Evolutionary conservation across 371 early-diverging fungal genomes (phyloP).

Genomic region (Choanephora cucurbitarum): DNA sequence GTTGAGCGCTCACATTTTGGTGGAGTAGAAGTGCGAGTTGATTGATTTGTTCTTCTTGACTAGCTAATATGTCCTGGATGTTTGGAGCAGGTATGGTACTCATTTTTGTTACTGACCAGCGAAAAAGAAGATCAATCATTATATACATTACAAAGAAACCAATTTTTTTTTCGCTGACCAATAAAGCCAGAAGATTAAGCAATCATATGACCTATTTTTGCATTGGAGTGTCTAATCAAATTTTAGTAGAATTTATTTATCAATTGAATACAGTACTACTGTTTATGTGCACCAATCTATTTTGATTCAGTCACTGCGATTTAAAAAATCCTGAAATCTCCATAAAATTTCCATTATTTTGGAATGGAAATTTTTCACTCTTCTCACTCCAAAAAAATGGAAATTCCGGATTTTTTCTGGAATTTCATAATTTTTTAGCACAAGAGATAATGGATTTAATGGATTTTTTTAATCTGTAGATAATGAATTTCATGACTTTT

Average conservation of each 20-base stretch:
- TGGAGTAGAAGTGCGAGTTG: background rate
- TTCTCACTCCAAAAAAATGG: no score
- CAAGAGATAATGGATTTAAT: no score
- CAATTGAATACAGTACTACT: background rate
- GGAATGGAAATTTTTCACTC: no score
- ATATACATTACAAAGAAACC: background rate
- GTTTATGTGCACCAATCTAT: no score
- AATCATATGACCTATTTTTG: slow-evolving; percentile 14
- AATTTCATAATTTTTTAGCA: no score
- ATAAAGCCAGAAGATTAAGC: slow-evolving; percentile 7
- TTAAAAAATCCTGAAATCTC: no score
- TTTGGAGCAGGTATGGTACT: background rate
- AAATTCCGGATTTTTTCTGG: no score
- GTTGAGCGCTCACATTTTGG: background rate
- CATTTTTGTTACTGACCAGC: slow-evolving; percentile 13
- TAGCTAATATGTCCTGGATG: background rate
- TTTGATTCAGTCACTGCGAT: no score
- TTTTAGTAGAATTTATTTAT: slow-evolving; percentile 4
- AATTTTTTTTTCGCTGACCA: slow-evolving; percentile 8
- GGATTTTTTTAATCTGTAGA: no score
- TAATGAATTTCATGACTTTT: no score
- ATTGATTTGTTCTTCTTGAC: slow-evolving; percentile 5
- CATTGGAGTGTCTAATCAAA: slow-evolving; percentile 6
- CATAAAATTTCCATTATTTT: no score
- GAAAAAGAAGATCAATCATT: slow-evolving; percentile 15